A percentile compares a stretch with the other conserved stretches of the same genome.
phyloP scores from a whole-genome alignment of 106 monocot genomes.

The Allium fistulosum region DNA sequence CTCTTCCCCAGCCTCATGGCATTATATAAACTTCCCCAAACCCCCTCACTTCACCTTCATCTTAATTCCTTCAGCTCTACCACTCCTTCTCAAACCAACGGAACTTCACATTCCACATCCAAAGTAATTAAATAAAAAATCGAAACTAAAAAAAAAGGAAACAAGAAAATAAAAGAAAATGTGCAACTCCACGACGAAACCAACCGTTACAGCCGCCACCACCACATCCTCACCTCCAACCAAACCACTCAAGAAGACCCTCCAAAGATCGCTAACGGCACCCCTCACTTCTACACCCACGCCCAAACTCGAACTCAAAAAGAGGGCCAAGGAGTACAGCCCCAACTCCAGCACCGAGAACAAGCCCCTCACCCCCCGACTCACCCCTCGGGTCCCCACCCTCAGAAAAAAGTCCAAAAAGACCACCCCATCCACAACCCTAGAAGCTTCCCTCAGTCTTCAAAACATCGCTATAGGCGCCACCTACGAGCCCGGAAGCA shows the following conservation, averaged over 20 bases:
- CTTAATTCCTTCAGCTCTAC: neutral
- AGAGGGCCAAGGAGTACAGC: slow-evolving; percentile 27
- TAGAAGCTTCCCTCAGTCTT: neutral
- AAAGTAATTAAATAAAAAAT: neutral
- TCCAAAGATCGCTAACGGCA: slow-evolving; percentile 17
- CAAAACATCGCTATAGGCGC: neutral
- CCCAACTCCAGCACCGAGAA: slow-evolving; percentile 19
- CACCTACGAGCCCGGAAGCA: slow-evolving; percentile 37
- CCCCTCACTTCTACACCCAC: slow-evolving; percentile 2
- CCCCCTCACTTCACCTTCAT: slow-evolving; percentile 4
- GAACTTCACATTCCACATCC: neutral
- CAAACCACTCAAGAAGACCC: slow-evolving; percentile 22
- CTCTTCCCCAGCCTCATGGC: slow-evolving; percentile 3
- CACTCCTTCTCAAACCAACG: slow-evolving; percentile 3
- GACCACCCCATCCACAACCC: neutral
- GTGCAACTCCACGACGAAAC: slow-evolving; percentile 57
- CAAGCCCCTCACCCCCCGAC: slow-evolving; percentile 23
- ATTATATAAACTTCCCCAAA: slow-evolving; percentile 10
- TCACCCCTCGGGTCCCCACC: neutral
- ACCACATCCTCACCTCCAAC: slow-evolving; percentile 17
- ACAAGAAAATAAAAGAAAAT: slow-evolving; percentile 7
- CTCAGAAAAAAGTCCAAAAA: slow-evolving; percentile 50
- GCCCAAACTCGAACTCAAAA: slow-evolving; percentile 7
- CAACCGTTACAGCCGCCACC: slow-evolving; percentile 12
- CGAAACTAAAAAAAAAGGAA: too few relatives aligned